A percentile compares a stretch with the other conserved stretches of the same genome.
Evolutionary conservation across 164 flowering plant genomes (phyloP).

Genomic region (Vitis riparia): DNA sequence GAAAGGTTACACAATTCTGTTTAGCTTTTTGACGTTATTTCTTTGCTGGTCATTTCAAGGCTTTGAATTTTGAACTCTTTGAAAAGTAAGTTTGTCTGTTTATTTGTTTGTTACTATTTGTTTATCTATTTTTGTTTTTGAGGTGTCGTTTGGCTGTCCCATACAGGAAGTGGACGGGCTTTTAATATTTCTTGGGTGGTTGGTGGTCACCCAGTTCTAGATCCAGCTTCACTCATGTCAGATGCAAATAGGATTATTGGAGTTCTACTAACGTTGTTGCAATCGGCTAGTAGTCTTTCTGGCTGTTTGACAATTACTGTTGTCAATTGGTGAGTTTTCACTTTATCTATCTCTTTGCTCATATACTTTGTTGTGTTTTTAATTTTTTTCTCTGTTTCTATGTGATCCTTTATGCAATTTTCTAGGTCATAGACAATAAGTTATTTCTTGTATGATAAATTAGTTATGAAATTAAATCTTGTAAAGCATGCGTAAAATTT

Average conservation of each 20-base stretch:
- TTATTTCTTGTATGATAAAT: no score
- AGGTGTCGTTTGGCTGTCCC: conserved; percentile 11
- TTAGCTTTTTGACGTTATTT: background rate
- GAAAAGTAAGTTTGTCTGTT: background rate
- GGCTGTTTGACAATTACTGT: conserved; percentile 62
- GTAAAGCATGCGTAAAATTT: background rate
- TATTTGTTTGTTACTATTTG: background rate
- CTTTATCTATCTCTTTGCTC: background rate
- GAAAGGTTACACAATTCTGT: background rate
- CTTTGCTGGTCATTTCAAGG: background rate
- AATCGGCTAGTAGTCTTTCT: conserved; percentile 48
- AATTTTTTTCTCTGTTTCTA: background rate
- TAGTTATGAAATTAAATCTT: no score
- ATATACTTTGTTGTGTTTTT: background rate
- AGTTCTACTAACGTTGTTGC: conserved; percentile 62
- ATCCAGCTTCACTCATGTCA: conserved; percentile 48
- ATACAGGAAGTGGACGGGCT: conserved; percentile 38
- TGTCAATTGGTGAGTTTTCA: conserved; percentile 74
- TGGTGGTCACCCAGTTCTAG: conserved; percentile 74
- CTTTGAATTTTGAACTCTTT: background rate
- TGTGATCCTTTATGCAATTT: background rate
- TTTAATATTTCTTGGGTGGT: conserved; percentile 75
- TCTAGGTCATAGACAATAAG: no score
- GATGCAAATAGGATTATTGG: conserved; percentile 67
- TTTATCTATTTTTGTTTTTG: background rate